Percentiles rank a stretch among this genome's conserved stretches.
These are phyloP conservation scores for Cutaneotrichosporon daszewskae DNA, from an alignment of 1,284 basidiomycete genomes.

Conservation along the genomic window DNA sequence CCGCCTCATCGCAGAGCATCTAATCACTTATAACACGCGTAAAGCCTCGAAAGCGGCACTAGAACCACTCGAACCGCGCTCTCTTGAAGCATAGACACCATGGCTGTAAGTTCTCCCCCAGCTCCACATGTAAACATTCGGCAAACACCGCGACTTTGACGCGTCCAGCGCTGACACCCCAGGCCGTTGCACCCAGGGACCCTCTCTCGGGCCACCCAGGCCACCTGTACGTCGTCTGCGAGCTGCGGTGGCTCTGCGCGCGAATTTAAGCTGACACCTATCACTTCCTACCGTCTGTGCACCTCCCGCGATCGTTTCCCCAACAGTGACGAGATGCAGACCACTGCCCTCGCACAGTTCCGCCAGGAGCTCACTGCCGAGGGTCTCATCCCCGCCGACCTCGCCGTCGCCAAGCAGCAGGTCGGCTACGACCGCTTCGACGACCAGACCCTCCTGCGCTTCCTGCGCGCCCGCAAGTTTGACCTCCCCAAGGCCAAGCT, in stretches of 20 bases:
- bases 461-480: constrained; percentile 89
- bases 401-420: constrained; percentile 31
- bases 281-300: not conserved
- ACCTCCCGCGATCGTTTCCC: not conserved
- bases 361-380: constrained; percentile 56
- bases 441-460: constrained; percentile 74
- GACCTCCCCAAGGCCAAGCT: constrained; percentile 73
- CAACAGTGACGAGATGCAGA: constrained; percentile 55
- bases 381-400: constrained; percentile 37
- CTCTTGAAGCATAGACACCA: not conserved
- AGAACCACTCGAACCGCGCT: not conserved
- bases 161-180: too few relatives aligned
- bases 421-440: constrained; percentile 63
- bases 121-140: too few relatives aligned
- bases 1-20: too few relatives aligned
- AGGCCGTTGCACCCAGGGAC: constrained; percentile 30
- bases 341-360: constrained; percentile 66
- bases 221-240: constrained; percentile 56
- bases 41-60: too few relatives aligned
- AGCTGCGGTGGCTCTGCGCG: not conserved
- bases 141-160: too few relatives aligned
- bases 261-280: constrained; percentile 3
- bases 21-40: too few relatives aligned
- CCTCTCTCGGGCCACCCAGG: constrained; percentile 73
- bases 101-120: constrained; percentile 1